Percentiles rank a stretch among this genome's conserved stretches.
Evolutionary conservation across 768 basidiomycete species (phyloP).

Genomic region (Boletus edulis): DNA sequence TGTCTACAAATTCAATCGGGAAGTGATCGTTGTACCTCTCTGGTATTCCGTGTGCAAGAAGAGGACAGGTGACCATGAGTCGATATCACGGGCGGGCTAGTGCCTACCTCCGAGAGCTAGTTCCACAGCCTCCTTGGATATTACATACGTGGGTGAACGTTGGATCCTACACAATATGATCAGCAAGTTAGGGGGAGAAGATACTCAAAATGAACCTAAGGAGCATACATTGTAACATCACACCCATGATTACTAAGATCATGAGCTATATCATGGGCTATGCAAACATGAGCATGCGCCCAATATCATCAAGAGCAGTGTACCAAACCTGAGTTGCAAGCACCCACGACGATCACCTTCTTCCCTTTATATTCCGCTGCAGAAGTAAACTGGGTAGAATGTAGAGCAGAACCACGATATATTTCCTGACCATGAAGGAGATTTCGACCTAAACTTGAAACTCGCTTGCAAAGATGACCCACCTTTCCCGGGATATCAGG

Average conservation of each 20-base stretch:
- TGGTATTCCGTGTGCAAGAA: not conserved
- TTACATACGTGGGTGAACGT: conserved; percentile 29
- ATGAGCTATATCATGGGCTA: conserved; percentile 39
- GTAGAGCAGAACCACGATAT: conserved; percentile 51
- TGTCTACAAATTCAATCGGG: conserved; percentile 27
- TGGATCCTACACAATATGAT: conserved; percentile 18
- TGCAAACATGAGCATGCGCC: not conserved
- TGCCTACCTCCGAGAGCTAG: conserved; percentile 14
- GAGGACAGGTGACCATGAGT: not conserved
- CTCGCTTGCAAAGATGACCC: not conserved
- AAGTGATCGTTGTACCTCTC: conserved; percentile 27
- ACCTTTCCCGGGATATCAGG: conserved; percentile 47
- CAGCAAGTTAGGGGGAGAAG: conserved; percentile 24
- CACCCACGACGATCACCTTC: conserved; percentile 63
- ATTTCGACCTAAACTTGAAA: not conserved
- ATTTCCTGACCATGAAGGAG: conserved; percentile 32
- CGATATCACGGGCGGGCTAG: too few species aligned
- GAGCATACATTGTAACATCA: conserved; percentile 25
- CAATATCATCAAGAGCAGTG: not conserved
- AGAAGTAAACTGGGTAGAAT: conserved; percentile 50
- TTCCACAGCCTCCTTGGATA: conserved; percentile 14
- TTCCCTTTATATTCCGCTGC: conserved; percentile 51
- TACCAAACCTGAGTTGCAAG: conserved; percentile 52
- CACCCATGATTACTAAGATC: conserved; percentile 31
- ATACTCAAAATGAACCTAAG: not conserved